phyloP scores from a whole-genome alignment of 176 grass and related monocot genomes.

The Carex pumila region DNA sequence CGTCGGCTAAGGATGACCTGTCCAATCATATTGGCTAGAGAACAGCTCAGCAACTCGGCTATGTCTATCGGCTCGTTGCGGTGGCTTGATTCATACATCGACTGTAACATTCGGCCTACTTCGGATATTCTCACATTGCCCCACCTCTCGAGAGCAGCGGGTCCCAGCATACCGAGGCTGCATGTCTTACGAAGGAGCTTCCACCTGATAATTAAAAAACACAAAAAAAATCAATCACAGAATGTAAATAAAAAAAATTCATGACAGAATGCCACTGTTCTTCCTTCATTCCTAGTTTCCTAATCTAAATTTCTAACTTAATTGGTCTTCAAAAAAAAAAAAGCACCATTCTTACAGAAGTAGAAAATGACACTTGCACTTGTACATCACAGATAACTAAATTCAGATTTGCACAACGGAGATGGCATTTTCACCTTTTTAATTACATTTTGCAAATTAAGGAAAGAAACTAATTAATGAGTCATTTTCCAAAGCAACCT shows the following conservation, averaged over 20 bases:
- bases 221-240: neutral
- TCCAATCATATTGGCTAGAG: conserved; percentile 14
- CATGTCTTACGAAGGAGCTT: conserved; percentile 22
- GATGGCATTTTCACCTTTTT: neutral
- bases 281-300: neutral
- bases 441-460: neutral
- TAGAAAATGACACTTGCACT: neutral
- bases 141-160: conserved; percentile 12
- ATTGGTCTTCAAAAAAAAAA: neutral
- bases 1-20: conserved; percentile 19
- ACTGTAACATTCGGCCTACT: conserved; percentile 13
- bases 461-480: neutral
- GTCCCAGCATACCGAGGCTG: conserved; percentile 18
- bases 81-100: conserved; percentile 7
- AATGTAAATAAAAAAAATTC: neutral
- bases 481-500: neutral
- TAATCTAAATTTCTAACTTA: neutral
- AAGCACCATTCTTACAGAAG: neutral
- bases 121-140: conserved; percentile 7
- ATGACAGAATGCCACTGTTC: too few relatives aligned
- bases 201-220: neutral
- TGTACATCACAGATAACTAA: neutral
- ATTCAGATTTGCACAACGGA: neutral
- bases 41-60: neutral
- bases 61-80: neutral